Percentiles rank a stretch among this genome's conserved stretches.
phyloP scores from a whole-genome alignment of 495 filamentous ascomycete genomes.

The Penicillium dipodomyicola region DNA sequence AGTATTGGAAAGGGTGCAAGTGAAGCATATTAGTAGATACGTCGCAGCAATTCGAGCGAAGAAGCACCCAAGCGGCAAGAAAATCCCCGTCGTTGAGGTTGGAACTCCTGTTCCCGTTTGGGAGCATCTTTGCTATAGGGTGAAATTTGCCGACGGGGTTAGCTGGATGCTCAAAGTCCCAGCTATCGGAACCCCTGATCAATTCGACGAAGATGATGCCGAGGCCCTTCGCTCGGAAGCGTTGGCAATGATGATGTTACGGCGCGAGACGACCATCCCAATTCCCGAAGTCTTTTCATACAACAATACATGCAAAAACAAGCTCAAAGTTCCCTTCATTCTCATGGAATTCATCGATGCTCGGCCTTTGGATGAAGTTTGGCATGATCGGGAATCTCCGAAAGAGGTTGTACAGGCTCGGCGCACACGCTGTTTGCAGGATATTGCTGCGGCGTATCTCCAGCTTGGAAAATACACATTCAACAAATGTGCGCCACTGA shows the following conservation, averaged over 20 bases:
- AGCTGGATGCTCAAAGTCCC: not conserved
- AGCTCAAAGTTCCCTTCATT: not conserved
- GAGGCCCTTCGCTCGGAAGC: not conserved
- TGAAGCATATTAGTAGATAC: too few species aligned
- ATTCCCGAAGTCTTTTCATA: not conserved
- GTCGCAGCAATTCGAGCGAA: not conserved
- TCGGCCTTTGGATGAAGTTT: not conserved
- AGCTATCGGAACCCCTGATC: not conserved
- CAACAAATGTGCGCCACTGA: not conserved
- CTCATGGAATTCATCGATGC: not conserved
- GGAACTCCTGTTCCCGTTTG: not conserved
- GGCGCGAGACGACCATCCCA: not conserved
- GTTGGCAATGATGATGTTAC: not conserved
- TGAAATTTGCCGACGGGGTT: not conserved
- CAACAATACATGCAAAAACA: not conserved
- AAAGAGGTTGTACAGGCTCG: slow-evolving; percentile 1
- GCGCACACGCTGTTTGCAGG: not conserved
- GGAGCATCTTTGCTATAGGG: not conserved
- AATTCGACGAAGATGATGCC: not conserved
- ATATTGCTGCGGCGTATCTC: not conserved
- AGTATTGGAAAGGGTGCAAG: too few species aligned
- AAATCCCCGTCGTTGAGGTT: not conserved
- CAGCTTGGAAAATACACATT: slow-evolving; percentile 1
- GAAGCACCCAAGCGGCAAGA: not conserved
- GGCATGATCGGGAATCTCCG: not conserved